Base-by-base conservation (phyloP, 352 stramenopile species). In the Phytopythium delawarense region DNA sequence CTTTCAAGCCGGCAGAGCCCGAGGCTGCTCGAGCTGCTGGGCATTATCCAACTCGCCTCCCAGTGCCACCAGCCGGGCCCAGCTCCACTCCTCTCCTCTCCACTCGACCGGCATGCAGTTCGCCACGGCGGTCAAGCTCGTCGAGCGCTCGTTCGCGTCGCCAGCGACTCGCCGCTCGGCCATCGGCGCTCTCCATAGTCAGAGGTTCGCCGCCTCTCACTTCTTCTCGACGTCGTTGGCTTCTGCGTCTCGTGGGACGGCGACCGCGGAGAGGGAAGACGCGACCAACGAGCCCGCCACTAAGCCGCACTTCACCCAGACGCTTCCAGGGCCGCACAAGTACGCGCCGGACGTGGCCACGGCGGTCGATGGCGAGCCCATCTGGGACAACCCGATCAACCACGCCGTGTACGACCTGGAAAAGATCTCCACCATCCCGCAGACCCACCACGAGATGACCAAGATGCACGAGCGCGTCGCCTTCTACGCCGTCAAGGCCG, bases 361-460 rank as follows among this genome's bases (percentile, higher is more conserved):
- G n/a, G 45, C 54, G 7, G 21, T 57, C 49, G 25, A 51, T 4
- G 49, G 34, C 1, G 52, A 58, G 34, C 30, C 61, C 1, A n/a
- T 57, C 3, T 74, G 72, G 70, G 76, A 83, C 16, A 84, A 84
- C 52, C 69, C 69, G 3, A 40, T 77, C 12, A 69, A 67, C 0
- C 79, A 89, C 54, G 39, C 71, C 4, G 70, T 77, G 6, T 79
- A 86, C 68, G 71, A 78, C 28, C 62, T 76, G 7, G 59, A 74
- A 0, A 61, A 67, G n/a, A 75, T 88, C 48, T 25, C 59, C 2
- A 46, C 65, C 4, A 69, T 76, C 35, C 45, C 61, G 8, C 64
- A 76, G 57, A 87, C 66, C 0, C 67, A 84, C 64, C 69, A 74
- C 48, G 63, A 76, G 0, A 61, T 64, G 2, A 73, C 59, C 9